Conservation (phyloP, 2,329 filamentous ascomycete genomes). For the Chaetomiaceae sp. region DNA sequence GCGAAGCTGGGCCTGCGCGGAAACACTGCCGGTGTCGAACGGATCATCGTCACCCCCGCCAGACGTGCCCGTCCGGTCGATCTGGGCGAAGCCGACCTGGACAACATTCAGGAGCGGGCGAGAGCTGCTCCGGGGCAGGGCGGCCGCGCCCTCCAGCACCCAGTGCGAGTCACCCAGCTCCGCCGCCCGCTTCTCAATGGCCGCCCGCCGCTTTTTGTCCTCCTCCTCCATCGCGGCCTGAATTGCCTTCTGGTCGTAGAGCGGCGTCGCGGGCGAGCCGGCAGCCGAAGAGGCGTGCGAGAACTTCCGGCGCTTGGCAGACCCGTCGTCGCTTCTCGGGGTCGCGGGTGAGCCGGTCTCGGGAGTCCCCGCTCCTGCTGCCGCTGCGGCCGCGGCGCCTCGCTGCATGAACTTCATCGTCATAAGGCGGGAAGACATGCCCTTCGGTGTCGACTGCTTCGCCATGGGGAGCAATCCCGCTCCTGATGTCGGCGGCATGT, state of each 20-base stretch:
- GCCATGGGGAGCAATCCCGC: constrained; percentile 19
- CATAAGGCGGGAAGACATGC: constrained; percentile 79
- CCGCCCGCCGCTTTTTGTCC: constrained; percentile 57
- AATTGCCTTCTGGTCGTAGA: constrained; percentile 54
- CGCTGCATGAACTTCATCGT: constrained; percentile 99
- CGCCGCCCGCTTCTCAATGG: constrained; percentile 55
- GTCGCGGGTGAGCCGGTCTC: constrained; percentile 37
- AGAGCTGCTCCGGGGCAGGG: constrained; percentile 24
- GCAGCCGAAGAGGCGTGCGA: constrained; percentile 34
- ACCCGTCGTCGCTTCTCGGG: constrained; percentile 43
- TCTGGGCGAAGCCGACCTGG: constrained; percentile 48
- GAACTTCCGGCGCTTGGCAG: constrained; percentile 58
- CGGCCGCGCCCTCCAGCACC: constrained; percentile 56
- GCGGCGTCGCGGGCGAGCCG: constrained; percentile 34
- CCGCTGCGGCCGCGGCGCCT: constrained; percentile 57
- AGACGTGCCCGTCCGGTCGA: constrained; percentile 35
- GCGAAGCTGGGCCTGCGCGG: constrained; percentile 18
- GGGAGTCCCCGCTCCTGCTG: constrained; percentile 21
- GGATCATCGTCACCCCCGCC: constrained; percentile 32
- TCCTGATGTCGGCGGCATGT: constrained; percentile 19
- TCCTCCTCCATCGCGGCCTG: constrained; percentile 60
- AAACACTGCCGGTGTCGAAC: constrained; percentile 11
- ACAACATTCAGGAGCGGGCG: constrained; percentile 50
- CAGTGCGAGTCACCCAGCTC: constrained; percentile 66
- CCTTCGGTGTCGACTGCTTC: constrained; percentile 43